Evolutionary conservation across 305 asterid species (phyloP).

Genomic region (Rubia occidens): DNA sequence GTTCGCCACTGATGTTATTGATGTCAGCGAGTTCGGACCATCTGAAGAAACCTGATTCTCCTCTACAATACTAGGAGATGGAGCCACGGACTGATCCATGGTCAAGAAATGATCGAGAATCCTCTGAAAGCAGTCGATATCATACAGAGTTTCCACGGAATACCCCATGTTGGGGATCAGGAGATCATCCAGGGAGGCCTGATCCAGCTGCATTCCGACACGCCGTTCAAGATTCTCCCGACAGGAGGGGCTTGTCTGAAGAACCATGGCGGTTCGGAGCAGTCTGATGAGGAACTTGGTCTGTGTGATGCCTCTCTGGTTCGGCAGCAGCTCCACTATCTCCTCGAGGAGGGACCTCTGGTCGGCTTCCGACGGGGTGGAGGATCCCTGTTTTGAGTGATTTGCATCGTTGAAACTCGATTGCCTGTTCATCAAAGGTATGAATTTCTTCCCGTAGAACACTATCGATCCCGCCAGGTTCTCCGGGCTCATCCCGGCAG

Average conservation of each 20-base stretch:
- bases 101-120: constrained; percentile 76
- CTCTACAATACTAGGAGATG: constrained; percentile 55
- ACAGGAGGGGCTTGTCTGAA: constrained; percentile 55
- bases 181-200: constrained; percentile 61
- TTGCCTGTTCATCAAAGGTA: constrained; percentile 68
- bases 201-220: constrained; percentile 69
- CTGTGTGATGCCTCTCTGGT: constrained; percentile 52
- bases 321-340: constrained; percentile 61
- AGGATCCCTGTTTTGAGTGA: constrained; percentile 28
- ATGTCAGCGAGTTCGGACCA: constrained; percentile 36
- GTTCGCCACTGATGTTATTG: constrained; percentile 75
- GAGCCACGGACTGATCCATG: constrained; percentile 46
- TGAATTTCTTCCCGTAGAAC: constrained; percentile 61
- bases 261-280: constrained; percentile 60
- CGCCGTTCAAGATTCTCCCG: constrained; percentile 64
- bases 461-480: constrained; percentile 61
- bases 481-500: constrained; percentile 53
- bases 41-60: constrained; percentile 30
- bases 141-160: constrained; percentile 63
- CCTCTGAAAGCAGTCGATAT: constrained; percentile 80
- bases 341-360: constrained; percentile 76
- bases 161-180: constrained; percentile 68
- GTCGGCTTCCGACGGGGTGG: constrained; percentile 75
- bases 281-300: constrained; percentile 66
- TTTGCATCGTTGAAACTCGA: constrained; percentile 55